Conservation (phyloP, 2,329 filamentous ascomycete genomes). For the Aspergillus sergii region DNA sequence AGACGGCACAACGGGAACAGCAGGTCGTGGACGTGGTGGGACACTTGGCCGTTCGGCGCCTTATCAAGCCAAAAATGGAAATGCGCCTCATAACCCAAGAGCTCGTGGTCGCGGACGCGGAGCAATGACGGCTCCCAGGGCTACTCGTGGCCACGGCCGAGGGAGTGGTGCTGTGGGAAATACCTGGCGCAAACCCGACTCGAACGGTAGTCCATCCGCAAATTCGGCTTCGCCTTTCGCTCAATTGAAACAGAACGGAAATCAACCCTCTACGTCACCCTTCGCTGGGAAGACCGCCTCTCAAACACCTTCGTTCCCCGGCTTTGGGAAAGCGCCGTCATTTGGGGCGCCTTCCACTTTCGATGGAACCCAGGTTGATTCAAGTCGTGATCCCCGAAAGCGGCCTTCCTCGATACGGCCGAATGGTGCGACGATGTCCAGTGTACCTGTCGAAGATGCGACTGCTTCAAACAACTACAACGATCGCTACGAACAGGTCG, state of each 20-base stretch:
- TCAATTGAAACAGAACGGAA: slow-evolving; percentile 22
- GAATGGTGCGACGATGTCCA: slow-evolving; percentile 12
- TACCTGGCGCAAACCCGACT: slow-evolving; percentile 23
- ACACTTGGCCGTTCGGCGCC: slow-evolving; percentile 16
- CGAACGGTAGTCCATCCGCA: slow-evolving; percentile 9
- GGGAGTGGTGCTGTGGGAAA: slow-evolving; percentile 18
- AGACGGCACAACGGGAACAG: slow-evolving; percentile 26
- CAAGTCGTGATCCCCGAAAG: slow-evolving; percentile 20
- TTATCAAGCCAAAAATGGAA: slow-evolving; percentile 22
- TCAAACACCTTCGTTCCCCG: slow-evolving; percentile 25
- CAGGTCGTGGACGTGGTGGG: slow-evolving; percentile 31
- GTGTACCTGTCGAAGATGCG: slow-evolving; percentile 27
- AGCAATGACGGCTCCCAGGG: slow-evolving; percentile 13
- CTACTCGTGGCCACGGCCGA: slow-evolving; percentile 23
- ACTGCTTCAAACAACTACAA: slow-evolving; percentile 30
- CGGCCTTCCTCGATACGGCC: slow-evolving; percentile 8
- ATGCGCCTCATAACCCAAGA: slow-evolving; percentile 19
- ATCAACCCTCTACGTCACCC: slow-evolving; percentile 16
- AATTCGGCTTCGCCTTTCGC: slow-evolving; percentile 28
- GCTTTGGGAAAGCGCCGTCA: slow-evolving; percentile 18
- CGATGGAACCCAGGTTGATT: slow-evolving; percentile 17
- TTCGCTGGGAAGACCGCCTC: slow-evolving; percentile 20
- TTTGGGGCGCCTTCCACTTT: slow-evolving; percentile 20
- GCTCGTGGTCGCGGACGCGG: slow-evolving; percentile 27
- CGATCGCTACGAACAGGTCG: slow-evolving; percentile 42